Evolutionary conservation across 331 rosid genomes (phyloP), one percentile per base, ranked within the genome.

Genomic region (Pyracantha coccinea): DNA sequence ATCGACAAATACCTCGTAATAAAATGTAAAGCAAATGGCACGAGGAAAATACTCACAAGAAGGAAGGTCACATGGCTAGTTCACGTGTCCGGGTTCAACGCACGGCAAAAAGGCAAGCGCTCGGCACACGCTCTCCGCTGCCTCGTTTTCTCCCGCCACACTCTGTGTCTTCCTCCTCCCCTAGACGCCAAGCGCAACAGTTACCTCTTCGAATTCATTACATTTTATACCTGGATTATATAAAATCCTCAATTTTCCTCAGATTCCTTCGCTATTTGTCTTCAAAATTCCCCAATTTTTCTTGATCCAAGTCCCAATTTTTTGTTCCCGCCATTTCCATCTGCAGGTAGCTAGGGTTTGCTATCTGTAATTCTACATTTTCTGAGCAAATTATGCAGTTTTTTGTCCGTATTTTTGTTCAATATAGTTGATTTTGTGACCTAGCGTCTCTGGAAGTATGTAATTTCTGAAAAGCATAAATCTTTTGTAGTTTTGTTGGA

Each of bases 91-190:
- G 21, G 7, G 68, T 45, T 75, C 59, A 4, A 25, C 17, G 28
- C 23, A 31, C 23, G 31, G 29, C 58, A 1, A 52, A 53, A 24
- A 20, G 79, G 79, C 88, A 53, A 8, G 79, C 71, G 73, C 33
- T 15, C 23, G 31, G 73, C 97, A 91, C 93, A 89, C 93, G 89
- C 93, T 45, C 16, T 83, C 74, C 33, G 58, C 68, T 77, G 81
- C 44, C 80, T 50, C 8, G 68, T 69, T 19, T 73, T 23, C 80
- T 59, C 83, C 86, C 77, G 81, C 96, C 96, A 85, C 94, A 64
- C 91, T 83, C 88, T 75, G 15, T 66, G n/a, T 58, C 17, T 31
- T 32, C 52, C 62, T 23, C 65, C 75, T 77, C 68, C 67, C 23
- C 66, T 66, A 35, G 65, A 19, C 59, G 38, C 64, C 72, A 28